Conservation (phyloP, 495 filamentous ascomycete genomes). For the Xylaria acuta region DNA sequence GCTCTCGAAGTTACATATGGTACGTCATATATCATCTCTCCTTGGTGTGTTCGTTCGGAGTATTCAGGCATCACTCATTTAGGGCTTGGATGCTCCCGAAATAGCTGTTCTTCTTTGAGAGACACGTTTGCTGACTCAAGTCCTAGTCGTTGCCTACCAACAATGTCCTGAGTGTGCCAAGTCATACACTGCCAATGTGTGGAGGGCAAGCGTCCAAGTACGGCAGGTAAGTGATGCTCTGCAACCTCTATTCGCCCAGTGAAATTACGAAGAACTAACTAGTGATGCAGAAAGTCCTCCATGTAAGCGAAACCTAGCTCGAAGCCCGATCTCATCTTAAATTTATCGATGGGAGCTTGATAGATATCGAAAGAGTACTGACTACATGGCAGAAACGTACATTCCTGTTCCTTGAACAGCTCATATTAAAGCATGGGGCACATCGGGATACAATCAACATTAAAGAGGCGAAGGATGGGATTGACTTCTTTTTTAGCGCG, state of each 20-base stretch:
- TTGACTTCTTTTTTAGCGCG: constrained; percentile 92
- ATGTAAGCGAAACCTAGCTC: constrained; percentile 7
- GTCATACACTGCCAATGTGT: constrained; percentile 90
- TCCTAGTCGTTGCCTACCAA: constrained; percentile 71
- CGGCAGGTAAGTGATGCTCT: constrained; percentile 62
- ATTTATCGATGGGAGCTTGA: not conserved
- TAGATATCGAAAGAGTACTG: not conserved
- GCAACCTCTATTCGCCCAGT: not conserved
- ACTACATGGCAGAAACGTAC: constrained; percentile 75
- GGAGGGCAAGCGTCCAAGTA: constrained; percentile 82
- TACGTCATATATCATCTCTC: not conserved
- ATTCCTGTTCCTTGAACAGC: constrained; percentile 94
- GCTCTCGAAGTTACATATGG: constrained; percentile 89
- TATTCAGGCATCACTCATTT: not conserved
- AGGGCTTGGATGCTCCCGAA: not conserved
- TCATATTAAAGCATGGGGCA: constrained; percentile 91
- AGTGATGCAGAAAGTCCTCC: constrained; percentile 71
- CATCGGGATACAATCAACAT: constrained; percentile 96
- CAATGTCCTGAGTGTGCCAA: constrained; percentile 94
- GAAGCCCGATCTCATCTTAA: not conserved
- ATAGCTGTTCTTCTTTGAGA: not conserved
- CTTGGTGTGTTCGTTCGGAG: not conserved
- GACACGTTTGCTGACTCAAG: not conserved
- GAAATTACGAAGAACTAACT: not conserved
- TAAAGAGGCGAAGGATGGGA: constrained; percentile 89